Base-by-base conservation (phyloP, 495 filamentous ascomycete genomes). In the Aspergillus bridgeri region DNA sequence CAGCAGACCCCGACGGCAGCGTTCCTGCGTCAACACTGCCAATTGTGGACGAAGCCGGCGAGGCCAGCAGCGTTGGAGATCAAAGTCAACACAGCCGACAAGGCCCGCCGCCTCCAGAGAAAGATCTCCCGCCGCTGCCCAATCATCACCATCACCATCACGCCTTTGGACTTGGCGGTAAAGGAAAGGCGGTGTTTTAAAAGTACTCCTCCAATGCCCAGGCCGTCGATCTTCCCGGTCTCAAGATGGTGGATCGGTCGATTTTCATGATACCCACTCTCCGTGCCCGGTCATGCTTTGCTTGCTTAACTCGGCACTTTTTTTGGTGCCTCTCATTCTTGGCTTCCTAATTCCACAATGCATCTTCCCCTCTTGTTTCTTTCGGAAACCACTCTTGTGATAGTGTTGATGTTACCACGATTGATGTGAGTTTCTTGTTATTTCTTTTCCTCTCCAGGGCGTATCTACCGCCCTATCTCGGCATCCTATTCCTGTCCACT, bases 31-130 rank as follows among this genome's bases (percentile, higher is more conserved):
- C 70, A n/a, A 86, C 89, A 22, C 72, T 98, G n/a, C 94, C 94
- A 2, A 87, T 97, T 49, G 90, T 98, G 7, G 91, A 96, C 54
- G 94, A 98, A 75, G 88, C 87, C 23, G 89, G 86, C 13, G 94
- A 97, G 71, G 88, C 83, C 18, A 83, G 81, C 4, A 92, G 89
- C 54, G 84, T 86, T 19, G 84, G 86, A 3, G 82, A 83, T 47
- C 70, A 73, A 18, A 76, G 73, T 54, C 68, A 69, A 59, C 69
- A 72, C 54, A 75, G 73, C 57, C 69, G 67, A 56, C 61, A 69
- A 29, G 68, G 70, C 13, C 67, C 58, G 33, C 62, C 69, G 15
- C 59, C 56, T 44, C 65, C 77, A 9, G 81, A 84, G 29, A 85
- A 86, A 65, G 80, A 78, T 6, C 58, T 86, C 8, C 83, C 83